These are phyloP conservation scores for Luffa acutangula DNA, from an alignment of 306 rosid species.

Conservation along the genomic window DNA sequence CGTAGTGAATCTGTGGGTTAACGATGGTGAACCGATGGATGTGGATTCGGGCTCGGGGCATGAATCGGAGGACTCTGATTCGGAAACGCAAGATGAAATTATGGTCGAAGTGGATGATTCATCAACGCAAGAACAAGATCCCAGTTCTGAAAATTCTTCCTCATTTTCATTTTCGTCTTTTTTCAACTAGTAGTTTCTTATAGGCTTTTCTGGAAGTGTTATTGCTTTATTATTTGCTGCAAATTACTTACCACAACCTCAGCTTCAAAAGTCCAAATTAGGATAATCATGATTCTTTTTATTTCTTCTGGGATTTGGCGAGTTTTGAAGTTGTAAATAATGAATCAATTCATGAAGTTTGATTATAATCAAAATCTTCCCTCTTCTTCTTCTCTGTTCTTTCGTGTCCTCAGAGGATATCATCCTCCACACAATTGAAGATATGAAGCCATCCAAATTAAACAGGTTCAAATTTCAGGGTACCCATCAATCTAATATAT, in stretches of 20 bases:
- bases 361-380: not conserved
- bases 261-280: not conserved
- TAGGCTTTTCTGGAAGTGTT: not conserved
- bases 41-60: not conserved
- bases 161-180: not conserved
- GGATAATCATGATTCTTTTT: not conserved
- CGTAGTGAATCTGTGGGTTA: conserved; percentile 11
- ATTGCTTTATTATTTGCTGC: not conserved
- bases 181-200: not conserved
- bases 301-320: not conserved
- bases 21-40: not conserved
- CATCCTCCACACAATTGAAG: too few species aligned
- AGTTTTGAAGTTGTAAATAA: not conserved
- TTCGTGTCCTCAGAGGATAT: not conserved
- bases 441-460: not conserved
- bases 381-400: not conserved
- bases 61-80: not conserved
- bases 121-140: conserved; percentile 2
- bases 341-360: not conserved
- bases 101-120: conserved; percentile 1
- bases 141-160: not conserved
- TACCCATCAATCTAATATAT: not conserved
- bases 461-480: not conserved
- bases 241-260: not conserved
- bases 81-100: not conserved